Base-by-base conservation (phyloP, 148 eudicot species). In the Chenopodium album region DNA sequence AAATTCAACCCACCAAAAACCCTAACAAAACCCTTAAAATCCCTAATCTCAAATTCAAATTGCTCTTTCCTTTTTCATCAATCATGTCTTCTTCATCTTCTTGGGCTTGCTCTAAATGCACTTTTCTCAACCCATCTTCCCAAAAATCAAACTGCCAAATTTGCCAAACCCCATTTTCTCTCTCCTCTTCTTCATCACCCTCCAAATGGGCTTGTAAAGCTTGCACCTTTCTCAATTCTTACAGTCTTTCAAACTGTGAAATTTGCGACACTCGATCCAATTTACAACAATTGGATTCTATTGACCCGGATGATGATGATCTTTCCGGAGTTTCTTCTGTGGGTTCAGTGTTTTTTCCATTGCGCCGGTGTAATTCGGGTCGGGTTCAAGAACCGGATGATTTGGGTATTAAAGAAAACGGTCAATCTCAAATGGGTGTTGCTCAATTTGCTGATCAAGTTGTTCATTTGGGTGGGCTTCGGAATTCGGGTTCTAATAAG, bases 201-300 rank as follows among this genome's bases (percentile, higher is more conserved):
- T 88, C 88, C 65, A 88, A 85, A 86, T 95, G 99, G 99, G 54
- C 94, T 1, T 94, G 98, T 80, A 87, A 91, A 71, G 83, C 93
- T 28, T 95, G 99, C 91, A 95, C 98, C 48, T 93, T 93, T 62
- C 82, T 92, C 69, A 95, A 95, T 86, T 86, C 94, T 0, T 87
- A 85, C 68, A 79, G 46, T 71, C 76, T 6, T 48, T 46, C 88
- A 1, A 85, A 60, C 47, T 92, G 94, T 76, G 89, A 90, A 76
- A 79, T 95, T 50, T 94, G 98, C 52, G 92, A 90, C 63, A 70
- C 91, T 44, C 82, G 92, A 68, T 82, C 85, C 19, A 76, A 54
- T 56, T 82, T 86, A 10, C 87, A 86, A 14, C 85, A 85, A 1
- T 77, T 82, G 69, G 79, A 31, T 50, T 28, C 31, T 29, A 48